phyloP scores from a whole-genome alignment of 371 early-diverging fungal genomes.

The Mucor racemosus region DNA sequence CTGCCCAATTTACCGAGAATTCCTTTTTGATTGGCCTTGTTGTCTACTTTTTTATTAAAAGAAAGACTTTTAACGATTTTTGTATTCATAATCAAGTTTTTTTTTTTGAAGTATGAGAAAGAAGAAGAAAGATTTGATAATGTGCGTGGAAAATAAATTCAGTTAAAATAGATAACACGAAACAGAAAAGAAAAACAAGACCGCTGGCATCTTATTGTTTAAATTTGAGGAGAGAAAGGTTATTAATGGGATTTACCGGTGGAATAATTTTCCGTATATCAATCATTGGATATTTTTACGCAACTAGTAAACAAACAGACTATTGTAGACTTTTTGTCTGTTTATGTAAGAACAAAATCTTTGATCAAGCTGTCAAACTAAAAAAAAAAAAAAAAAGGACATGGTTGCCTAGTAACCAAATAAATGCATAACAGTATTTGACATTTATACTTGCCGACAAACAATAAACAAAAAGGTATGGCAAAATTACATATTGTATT shows the following conservation, averaged over 20 bases:
- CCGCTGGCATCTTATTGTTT: constrained; percentile 3
- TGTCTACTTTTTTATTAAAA: constrained; percentile 9
- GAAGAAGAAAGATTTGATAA: neutral
- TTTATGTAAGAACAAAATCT: too few species aligned
- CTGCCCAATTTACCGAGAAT: constrained; percentile 11
- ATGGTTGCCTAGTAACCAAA: too few species aligned
- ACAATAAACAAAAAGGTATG: too few species aligned
- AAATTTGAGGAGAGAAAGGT: neutral
- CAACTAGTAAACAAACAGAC: too few species aligned
- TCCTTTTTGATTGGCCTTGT: neutral
- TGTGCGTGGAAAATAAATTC: too few species aligned
- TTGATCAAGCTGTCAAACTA: too few species aligned
- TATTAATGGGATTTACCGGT: neutral
- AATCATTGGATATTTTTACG: too few species aligned
- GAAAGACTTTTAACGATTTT: constrained; percentile 11
- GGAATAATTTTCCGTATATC: neutral
- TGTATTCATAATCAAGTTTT: neutral
- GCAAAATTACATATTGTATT: too few species aligned
- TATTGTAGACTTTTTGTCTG: too few species aligned
- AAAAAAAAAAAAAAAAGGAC: too few species aligned
- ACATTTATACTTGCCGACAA: too few species aligned
- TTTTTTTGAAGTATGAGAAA: neutral
- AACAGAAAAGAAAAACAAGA: constrained; percentile 5
- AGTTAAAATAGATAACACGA: neutral
- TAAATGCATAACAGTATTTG: too few species aligned